These are phyloP conservation scores for Silene uniflora DNA, from an alignment of 148 eudicot species.

Conservation along the genomic window DNA sequence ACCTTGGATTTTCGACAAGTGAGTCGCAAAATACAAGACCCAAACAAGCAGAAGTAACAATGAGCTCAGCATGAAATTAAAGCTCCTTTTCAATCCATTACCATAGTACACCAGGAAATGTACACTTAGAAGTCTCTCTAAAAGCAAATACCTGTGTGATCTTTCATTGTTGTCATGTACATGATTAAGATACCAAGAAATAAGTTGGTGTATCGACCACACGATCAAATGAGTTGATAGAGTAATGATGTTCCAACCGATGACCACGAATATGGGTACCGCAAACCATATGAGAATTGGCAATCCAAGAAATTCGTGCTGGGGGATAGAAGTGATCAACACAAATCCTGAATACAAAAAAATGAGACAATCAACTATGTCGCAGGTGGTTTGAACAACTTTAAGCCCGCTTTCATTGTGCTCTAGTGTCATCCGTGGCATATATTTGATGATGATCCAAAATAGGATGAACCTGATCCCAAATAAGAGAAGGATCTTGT, in stretches of 20 bases:
- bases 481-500: not conserved
- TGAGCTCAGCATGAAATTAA: not conserved
- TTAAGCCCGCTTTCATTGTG: slow-evolving; percentile 16
- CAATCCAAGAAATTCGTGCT: not conserved
- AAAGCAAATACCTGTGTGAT: not conserved
- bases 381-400: slow-evolving; percentile 2
- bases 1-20: not conserved
- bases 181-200: not conserved
- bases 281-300: not conserved
- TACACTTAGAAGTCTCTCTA: not conserved
- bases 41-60: not conserved
- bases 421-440: slow-evolving; percentile 13
- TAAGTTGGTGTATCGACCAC: not conserved
- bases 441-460: not conserved
- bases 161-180: not conserved
- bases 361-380: slow-evolving; percentile 12
- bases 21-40: not conserved
- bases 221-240: not conserved
- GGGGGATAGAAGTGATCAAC: not conserved
- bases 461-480: slow-evolving; percentile 5
- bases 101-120: not conserved
- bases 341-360: not conserved
- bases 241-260: slow-evolving; percentile 1
- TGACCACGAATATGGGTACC: not conserved
- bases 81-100: not conserved